Evolutionary conservation across 371 early-diverging fungal species (phyloP), one percentile per base, ranked within the genome.

Genomic region (Mortierella sp.): DNA sequence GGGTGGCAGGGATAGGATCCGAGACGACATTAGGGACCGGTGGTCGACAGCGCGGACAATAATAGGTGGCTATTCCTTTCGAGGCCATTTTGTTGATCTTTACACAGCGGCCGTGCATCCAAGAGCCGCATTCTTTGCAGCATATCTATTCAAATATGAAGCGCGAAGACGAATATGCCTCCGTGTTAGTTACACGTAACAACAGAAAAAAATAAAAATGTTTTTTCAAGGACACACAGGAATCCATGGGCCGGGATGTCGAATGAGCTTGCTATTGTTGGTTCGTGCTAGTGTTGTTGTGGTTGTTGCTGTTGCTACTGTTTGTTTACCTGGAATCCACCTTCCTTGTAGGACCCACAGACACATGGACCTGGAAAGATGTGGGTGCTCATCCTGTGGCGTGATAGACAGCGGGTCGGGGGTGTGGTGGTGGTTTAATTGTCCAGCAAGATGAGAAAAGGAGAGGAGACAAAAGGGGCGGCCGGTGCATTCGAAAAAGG

Each of bases 41-140:
- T 50, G 55, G 77, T 19, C 45, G 68, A 19, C 82, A 82, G 0
- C 79, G 76, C 13, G 83, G 77, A 34, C 83, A 83, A 50, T 54
- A 74, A 21, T 76, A 83, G 48, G 63, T 47, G 19, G 79, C 83
- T 58, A 83, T 76, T 21, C 74, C 83, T 47, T 71, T 71, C 11
- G 83, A 70, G 55, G 73, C 76, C 31, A 28, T 57, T 60, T 83
- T 79, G 34, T 80, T 76, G 45, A 83, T 68, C 42, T 79, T 75
- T 44, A 83, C 74, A 70, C 83, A 83, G 0, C 80, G 77, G 14
- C 83, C 83, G 77, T 83, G 83, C 83, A 83, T 83, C 83, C 83
- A 83, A 13, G 80, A 70, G 54, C 79, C 74, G 71, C 83, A 83
- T 24, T 47, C 74, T 26, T 83, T 80, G 52, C 83, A 83, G 80